A percentile compares a stretch with the other conserved stretches of the same genome.
Conservation (phyloP, 169 alveolate species). For the Neospora caninum region DNA sequence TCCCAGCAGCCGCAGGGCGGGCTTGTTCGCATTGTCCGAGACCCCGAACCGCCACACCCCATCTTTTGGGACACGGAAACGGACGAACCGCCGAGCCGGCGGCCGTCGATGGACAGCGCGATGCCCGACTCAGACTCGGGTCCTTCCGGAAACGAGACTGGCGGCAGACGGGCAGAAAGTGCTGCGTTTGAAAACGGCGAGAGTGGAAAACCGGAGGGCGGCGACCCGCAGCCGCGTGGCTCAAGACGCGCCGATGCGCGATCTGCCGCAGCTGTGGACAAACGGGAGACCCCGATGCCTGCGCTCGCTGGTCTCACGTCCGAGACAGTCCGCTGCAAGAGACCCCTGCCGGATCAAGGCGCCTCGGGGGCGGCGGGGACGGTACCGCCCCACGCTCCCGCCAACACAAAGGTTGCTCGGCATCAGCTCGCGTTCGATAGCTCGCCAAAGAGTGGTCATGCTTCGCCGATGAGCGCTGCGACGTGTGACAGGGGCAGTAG, state of each 20-base stretch:
- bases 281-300: too few relatives aligned
- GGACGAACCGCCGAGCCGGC: not conserved
- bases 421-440: not conserved
- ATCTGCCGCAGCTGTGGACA: too few relatives aligned
- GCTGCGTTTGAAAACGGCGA: too few relatives aligned
- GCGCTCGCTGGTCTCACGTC: not conserved
- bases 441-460: too few relatives aligned
- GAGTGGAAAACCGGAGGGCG: too few relatives aligned
- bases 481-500: too few relatives aligned
- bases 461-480: too few relatives aligned
- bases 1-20: not conserved
- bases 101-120: not conserved
- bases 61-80: conserved; percentile 27
- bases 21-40: not conserved
- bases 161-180: too few relatives aligned
- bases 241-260: too few relatives aligned
- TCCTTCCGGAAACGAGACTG: not conserved
- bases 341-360: not conserved
- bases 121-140: not conserved
- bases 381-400: not conserved
- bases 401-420: not conserved
- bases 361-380: not conserved
- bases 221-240: too few relatives aligned
- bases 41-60: conserved; percentile 21
- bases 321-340: not conserved